phyloP scores from a whole-genome alignment of 345 rosid species.

The Populus euphratica region DNA sequence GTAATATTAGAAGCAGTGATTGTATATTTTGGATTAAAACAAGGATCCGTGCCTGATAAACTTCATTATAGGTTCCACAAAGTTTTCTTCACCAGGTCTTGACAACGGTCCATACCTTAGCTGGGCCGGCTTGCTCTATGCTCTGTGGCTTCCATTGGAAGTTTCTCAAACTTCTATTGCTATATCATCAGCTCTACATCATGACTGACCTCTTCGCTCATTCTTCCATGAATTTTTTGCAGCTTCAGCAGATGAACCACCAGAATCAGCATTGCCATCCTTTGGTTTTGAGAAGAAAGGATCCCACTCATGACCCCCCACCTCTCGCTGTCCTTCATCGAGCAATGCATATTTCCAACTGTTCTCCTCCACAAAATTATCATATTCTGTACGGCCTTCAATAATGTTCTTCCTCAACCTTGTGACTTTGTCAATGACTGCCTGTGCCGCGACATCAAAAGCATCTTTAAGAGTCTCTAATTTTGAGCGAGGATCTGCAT shows the following conservation, averaged over 20 bases:
- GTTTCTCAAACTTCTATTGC: constrained; percentile 2
- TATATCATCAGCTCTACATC: constrained; percentile 10
- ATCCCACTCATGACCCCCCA: constrained; percentile 83
- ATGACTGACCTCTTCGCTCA: constrained; percentile 61
- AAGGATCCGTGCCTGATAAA: constrained; percentile 7
- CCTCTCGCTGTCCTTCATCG: constrained; percentile 77
- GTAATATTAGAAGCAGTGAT: constrained; percentile 11
- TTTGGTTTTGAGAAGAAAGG: constrained; percentile 93
- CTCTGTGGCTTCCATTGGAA: neutral
- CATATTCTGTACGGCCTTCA: constrained; percentile 67
- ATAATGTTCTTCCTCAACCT: constrained; percentile 73
- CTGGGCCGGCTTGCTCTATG: neutral
- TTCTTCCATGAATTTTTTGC: constrained; percentile 86
- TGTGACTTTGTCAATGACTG: constrained; percentile 72
- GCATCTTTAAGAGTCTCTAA: constrained; percentile 66
- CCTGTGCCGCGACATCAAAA: constrained; percentile 76
- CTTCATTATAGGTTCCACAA: constrained; percentile 16
- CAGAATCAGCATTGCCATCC: constrained; percentile 40
- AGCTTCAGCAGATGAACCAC: constrained; percentile 59
- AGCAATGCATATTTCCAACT: constrained; percentile 84
- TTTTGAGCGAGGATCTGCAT: constrained; percentile 73
- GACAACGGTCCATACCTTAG: constrained; percentile 10
- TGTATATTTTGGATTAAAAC: constrained; percentile 13
- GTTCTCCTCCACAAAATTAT: constrained; percentile 80
- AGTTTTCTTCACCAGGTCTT: constrained; percentile 5